phyloP scores from a whole-genome alignment of 2,329 filamentous ascomycete genomes.

The Verticillium tricorpus region DNA sequence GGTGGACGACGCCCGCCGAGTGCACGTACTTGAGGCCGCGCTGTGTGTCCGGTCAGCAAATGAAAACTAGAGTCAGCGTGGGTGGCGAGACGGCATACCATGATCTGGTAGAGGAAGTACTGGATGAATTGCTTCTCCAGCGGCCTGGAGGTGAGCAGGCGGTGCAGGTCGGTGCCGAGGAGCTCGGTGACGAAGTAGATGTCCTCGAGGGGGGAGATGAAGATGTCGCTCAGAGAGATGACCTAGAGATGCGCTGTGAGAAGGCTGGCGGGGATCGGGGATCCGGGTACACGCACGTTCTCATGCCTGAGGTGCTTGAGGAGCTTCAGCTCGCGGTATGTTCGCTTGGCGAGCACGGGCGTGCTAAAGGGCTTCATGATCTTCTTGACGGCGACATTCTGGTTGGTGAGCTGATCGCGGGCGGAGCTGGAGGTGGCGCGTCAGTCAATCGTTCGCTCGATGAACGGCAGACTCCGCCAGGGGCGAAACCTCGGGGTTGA shows the following conservation, averaged over 20 bases:
- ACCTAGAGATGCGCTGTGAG: slow-evolving; percentile 52
- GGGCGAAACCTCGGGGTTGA: not conserved
- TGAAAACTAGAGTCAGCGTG: slow-evolving; percentile 3
- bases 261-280: slow-evolving; percentile 5
- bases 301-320: slow-evolving; percentile 96
- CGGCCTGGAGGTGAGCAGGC: slow-evolving; percentile 88
- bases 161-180: slow-evolving; percentile 92
- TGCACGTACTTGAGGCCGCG: slow-evolving; percentile 98
- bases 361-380: slow-evolving; percentile 99
- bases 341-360: slow-evolving; percentile 95
- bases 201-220: slow-evolving; percentile 97
- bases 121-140: slow-evolving; percentile 99
- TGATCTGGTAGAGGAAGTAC: slow-evolving; percentile 98
- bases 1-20: slow-evolving; percentile 95
- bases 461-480: slow-evolving; percentile 1
- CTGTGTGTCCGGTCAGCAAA: slow-evolving; percentile 38
- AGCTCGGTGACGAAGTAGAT: slow-evolving; percentile 99
- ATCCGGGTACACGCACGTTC: slow-evolving; percentile 61
- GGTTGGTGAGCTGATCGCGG: slow-evolving; percentile 93
- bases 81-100: slow-evolving; percentile 54
- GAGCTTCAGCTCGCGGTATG: slow-evolving; percentile 94
- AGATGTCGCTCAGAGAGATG: slow-evolving; percentile 98
- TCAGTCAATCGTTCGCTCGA: slow-evolving; percentile 13
- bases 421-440: slow-evolving; percentile 63
- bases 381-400: slow-evolving; percentile 98